phyloP scores from a whole-genome alignment of 306 rosid species.

The Abrus precatorius region DNA sequence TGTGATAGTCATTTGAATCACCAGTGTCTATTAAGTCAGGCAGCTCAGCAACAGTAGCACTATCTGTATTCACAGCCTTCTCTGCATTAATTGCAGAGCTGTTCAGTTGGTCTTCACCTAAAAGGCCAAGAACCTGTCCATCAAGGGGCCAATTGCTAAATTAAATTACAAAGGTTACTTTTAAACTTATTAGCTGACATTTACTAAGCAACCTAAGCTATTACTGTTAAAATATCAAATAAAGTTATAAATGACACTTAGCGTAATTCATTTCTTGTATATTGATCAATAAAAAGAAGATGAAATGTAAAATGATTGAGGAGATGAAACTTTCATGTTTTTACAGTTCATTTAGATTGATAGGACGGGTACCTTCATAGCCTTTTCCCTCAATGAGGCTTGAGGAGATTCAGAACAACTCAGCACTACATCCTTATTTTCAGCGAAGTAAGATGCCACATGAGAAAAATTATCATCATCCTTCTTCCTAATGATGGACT shows the following conservation, averaged over 20 bases:
- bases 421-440: slow-evolving; percentile 74
- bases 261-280: neutral
- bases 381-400: slow-evolving; percentile 92
- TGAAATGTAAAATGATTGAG: slow-evolving; percentile 7
- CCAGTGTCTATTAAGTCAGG: slow-evolving; percentile 92
- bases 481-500: slow-evolving; percentile 82
- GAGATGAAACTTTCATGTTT: slow-evolving; percentile 1
- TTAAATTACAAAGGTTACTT: slow-evolving; percentile 29
- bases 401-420: slow-evolving; percentile 97
- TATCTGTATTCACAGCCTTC: slow-evolving; percentile 58
- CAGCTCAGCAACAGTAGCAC: slow-evolving; percentile 60
- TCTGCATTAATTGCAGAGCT: slow-evolving; percentile 59
- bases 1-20: slow-evolving; percentile 60
- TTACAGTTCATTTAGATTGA: neutral
- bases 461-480: slow-evolving; percentile 74
- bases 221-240: slow-evolving; percentile 13
- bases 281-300: slow-evolving; percentile 2
- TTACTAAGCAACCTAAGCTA: slow-evolving; percentile 2
- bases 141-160: slow-evolving; percentile 40
- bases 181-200: slow-evolving; percentile 22
- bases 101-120: slow-evolving; percentile 75
- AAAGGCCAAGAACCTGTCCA: slow-evolving; percentile 82
- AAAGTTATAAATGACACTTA: slow-evolving; percentile 5
- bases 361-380: slow-evolving; percentile 73
- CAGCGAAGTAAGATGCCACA: slow-evolving; percentile 76